Base-by-base conservation (phyloP, 768 basidiomycete species). In the Naganishia randhawae region DNA sequence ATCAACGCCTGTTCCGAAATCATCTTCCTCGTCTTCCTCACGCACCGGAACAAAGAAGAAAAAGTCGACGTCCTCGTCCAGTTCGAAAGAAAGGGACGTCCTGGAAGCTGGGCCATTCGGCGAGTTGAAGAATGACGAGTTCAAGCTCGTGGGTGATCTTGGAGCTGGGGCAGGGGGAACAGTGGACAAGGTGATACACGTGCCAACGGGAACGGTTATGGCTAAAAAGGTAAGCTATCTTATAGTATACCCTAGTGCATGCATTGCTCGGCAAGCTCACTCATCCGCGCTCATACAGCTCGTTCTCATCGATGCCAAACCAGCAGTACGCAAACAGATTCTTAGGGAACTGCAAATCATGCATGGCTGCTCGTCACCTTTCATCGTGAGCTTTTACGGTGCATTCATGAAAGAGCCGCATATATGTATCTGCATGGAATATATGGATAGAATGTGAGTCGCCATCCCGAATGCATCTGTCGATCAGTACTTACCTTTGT, bases 391-490 rank as follows among this genome's bases (percentile, higher is more conserved):
- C 0, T 99, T 97, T 83, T 94, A 89, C 77, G 96, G 96, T 70
- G 96, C 96, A 63, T 99, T 92, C 82, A 84, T 98, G 35, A 87
- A 90, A 2, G 96, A 99, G 80, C 95, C 95, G 14, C 97, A 98
- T 76, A 95, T 99, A 77, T 96, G 96, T 80, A 95, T 97, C 63
- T 98, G 93, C 82, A 97, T 99, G 89, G 96, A 99, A 79, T 90
- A 81, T 80, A 80, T 80, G 79, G 79, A 81, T 68, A 74, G 78
- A 32, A 77, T 76, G 80, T 81, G 53, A 68, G 80, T 62, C 27
- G 2, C 17, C 33, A 39, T 8, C 16, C 50, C 33, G 50, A 2
- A n/a, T 17, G 4, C 37, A n/a, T 3, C 31, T 27, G 8, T 16
- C 57, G 32, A 48, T 2, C 14, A 11, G 19, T 19, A 48, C 13